These are phyloP conservation scores for Pseudogymnoascus sp. DNA, from an alignment of 2,329 filamentous ascomycete species.

Conservation along the genomic window DNA sequence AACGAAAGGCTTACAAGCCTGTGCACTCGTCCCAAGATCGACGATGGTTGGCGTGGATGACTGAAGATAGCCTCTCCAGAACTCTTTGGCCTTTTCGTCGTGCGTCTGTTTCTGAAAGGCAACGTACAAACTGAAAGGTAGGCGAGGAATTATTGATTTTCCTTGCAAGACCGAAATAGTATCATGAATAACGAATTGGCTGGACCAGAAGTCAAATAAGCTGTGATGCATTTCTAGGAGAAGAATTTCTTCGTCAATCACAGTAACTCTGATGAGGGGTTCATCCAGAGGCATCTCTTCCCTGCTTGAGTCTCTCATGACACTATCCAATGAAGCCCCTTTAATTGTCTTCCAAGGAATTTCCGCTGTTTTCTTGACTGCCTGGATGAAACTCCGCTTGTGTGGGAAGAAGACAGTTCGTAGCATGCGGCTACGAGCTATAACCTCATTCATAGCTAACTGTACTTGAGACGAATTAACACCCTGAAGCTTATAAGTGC, in stretches of 20 bases:
- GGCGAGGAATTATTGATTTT: not conserved
- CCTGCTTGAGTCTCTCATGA: not conserved
- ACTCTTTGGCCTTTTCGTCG: not conserved
- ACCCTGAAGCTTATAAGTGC: not conserved
- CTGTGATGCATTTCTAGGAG: slow-evolving; percentile 6
- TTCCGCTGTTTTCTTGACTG: not conserved
- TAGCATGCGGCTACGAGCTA: slow-evolving; percentile 1
- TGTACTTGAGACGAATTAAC: not conserved
- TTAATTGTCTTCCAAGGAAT: not conserved
- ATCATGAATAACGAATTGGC: slow-evolving; percentile 4
- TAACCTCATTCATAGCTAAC: not conserved
- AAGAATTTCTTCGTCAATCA: not conserved
- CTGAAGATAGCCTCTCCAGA: slow-evolving; percentile 5
- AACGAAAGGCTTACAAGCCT: not conserved
- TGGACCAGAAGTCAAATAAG: not conserved
- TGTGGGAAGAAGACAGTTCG: not conserved
- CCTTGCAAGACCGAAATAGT: not conserved
- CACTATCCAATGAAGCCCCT: not conserved
- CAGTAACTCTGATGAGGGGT: not conserved
- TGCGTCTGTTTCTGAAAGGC: not conserved
- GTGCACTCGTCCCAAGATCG: not conserved
- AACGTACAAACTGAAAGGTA: not conserved
- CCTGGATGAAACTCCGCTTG: not conserved
- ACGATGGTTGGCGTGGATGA: not conserved
- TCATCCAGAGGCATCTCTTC: slow-evolving; percentile 1